These are phyloP conservation scores for Gyromitra esculenta DNA, from an alignment of 2,329 filamentous ascomycete genomes.

Conservation along the genomic window DNA sequence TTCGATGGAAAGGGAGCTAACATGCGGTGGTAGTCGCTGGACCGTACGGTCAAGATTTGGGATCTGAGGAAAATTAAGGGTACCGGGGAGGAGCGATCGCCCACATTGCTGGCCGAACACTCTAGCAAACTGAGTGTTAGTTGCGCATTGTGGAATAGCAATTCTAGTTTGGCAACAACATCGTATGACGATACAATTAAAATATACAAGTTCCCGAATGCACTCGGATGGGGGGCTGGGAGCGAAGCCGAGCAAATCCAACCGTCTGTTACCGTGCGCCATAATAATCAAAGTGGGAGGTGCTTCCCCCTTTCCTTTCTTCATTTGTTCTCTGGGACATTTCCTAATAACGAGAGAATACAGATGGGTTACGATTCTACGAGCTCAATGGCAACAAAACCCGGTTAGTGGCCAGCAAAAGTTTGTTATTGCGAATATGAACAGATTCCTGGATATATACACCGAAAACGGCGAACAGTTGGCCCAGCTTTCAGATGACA, in stretches of 20 bases:
- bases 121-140: slow-evolving; percentile 84
- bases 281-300: slow-evolving; percentile 95
- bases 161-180: slow-evolving; percentile 86
- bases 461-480: slow-evolving; percentile 83
- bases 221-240: slow-evolving; percentile 69
- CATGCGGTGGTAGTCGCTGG: slow-evolving; percentile 69
- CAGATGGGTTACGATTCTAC: slow-evolving; percentile 64
- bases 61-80: slow-evolving; percentile 82
- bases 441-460: slow-evolving; percentile 93
- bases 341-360: slow-evolving; percentile 17
- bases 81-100: slow-evolving; percentile 68
- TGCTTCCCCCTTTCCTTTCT: slow-evolving; percentile 77
- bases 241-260: slow-evolving; percentile 73
- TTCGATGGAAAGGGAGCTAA: neutral
- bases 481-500: slow-evolving; percentile 85
- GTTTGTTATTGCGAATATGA: slow-evolving; percentile 96
- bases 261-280: slow-evolving; percentile 74
- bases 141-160: slow-evolving; percentile 87
- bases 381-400: slow-evolving; percentile 88
- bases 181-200: slow-evolving; percentile 97
- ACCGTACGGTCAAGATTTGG: slow-evolving; percentile 91
- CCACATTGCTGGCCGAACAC: slow-evolving; percentile 81
- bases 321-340: slow-evolving; percentile 4
- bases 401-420: slow-evolving; percentile 83
- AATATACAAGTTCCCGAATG: slow-evolving; percentile 79